Percentiles rank a stretch among this genome's conserved stretches.
phyloP scores from a whole-genome alignment of 139 green algal genomes.

The Closterium sp. region DNA sequence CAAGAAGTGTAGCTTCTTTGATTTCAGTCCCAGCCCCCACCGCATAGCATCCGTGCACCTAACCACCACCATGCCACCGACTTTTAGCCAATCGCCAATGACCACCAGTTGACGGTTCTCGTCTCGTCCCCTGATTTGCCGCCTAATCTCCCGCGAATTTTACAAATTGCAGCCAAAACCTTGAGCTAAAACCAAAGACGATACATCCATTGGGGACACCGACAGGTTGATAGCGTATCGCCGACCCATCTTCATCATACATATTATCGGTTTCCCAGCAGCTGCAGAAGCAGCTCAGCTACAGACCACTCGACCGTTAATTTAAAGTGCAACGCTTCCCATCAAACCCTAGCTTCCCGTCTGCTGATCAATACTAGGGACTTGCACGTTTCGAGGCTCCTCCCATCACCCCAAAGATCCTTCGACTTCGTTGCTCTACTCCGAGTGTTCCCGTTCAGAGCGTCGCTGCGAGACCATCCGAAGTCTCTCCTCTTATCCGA shows the following conservation, averaged over 20 bases:
- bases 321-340: not conserved
- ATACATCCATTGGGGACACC: not conserved
- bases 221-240: not conserved
- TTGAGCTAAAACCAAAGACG: not conserved
- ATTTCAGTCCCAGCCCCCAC: not conserved
- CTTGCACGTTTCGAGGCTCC: not conserved
- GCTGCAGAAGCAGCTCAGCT: too few relatives aligned
- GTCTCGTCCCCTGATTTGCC: not conserved
- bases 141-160: not conserved
- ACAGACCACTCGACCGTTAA: not conserved
- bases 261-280: not conserved
- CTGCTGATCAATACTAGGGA: not conserved
- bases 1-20: not conserved
- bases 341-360: not conserved
- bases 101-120: not conserved
- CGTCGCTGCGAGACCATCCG: too few relatives aligned
- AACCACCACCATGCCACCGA: not conserved
- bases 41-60: not conserved
- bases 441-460: too few relatives aligned
- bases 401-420: not conserved
- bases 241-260: not conserved
- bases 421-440: not conserved
- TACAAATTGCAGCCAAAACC: not conserved
- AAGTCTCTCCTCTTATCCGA: too few relatives aligned
- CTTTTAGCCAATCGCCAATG: not conserved